Evolutionary conservation across 78 protist species (phyloP).

Genomic region (Tieghemostelium lacteum): DNA sequence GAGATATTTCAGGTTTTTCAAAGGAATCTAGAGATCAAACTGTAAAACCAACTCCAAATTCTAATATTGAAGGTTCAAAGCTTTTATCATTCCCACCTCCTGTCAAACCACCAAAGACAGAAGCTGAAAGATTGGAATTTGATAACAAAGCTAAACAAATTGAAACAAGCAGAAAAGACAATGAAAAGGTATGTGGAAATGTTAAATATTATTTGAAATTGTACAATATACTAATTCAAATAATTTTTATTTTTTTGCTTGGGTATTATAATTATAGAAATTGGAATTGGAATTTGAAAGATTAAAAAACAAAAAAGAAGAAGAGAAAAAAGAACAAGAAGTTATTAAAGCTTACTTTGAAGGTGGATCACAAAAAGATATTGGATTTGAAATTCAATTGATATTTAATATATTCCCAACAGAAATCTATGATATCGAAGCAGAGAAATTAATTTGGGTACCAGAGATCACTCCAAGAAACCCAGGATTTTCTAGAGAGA

Average conservation of each 20-base stretch:
- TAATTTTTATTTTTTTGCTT: no score
- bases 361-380: slow-evolving; percentile 25
- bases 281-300: slow-evolving; percentile 27
- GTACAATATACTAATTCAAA: no score
- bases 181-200: background rate
- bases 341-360: background rate
- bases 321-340: slow-evolving; percentile 25
- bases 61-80: background rate
- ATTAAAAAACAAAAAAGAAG: slow-evolving; percentile 54
- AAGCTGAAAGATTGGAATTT: slow-evolving; percentile 45
- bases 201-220: background rate
- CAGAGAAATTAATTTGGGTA: slow-evolving; percentile 14
- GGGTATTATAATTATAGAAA: background rate
- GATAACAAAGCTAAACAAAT: slow-evolving; percentile 19
- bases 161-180: slow-evolving; percentile 28
- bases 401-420: slow-evolving; percentile 24
- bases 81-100: slow-evolving; percentile 60
- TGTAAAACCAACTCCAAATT: slow-evolving; percentile 15
- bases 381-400: slow-evolving; percentile 17
- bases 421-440: slow-evolving; percentile 42
- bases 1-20: slow-evolving; percentile 52
- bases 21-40: slow-evolving; percentile 44
- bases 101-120: slow-evolving; percentile 44
- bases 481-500: slow-evolving; percentile 44
- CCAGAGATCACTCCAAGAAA: slow-evolving; percentile 58